Conservation (phyloP, 1,284 basidiomycete genomes). For the Anthracocystis walkeri region DNA sequence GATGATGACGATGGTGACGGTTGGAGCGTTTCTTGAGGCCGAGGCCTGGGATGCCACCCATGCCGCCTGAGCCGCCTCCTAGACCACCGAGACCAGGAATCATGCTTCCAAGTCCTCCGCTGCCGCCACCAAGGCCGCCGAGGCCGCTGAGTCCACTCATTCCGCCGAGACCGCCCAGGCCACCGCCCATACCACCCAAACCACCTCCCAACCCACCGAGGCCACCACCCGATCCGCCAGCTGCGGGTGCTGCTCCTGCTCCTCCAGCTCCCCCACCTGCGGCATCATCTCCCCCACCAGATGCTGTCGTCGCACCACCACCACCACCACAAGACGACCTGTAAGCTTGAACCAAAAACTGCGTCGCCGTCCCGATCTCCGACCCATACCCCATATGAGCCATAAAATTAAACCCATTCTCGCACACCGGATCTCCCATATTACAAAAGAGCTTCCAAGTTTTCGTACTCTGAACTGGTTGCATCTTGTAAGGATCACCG, state of each 20-base stretch:
- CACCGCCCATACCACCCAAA: not conserved
- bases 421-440: slow-evolving; percentile 36
- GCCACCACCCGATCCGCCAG: not conserved
- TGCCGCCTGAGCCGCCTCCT: not conserved
- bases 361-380: slow-evolving; percentile 10
- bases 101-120: not conserved
- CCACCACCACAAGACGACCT: slow-evolving; percentile 7
- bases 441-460: slow-evolving; percentile 31
- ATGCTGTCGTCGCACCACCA: not conserved
- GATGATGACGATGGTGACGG: not conserved
- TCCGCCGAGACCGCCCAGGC: not conserved
- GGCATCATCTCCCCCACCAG: not conserved
- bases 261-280: not conserved
- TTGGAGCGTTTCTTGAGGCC: slow-evolving; percentile 13
- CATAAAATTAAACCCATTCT: slow-evolving; percentile 34
- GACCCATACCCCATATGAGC: slow-evolving; percentile 28
- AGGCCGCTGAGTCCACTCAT: not conserved
- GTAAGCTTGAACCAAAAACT: slow-evolving; percentile 34
- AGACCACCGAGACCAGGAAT: not conserved
- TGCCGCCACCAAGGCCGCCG: not conserved
- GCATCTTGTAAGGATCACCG: slow-evolving; percentile 36
- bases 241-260: not conserved
- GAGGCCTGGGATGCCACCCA: not conserved
- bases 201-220: slow-evolving; percentile 9
- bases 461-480: slow-evolving; percentile 12